phyloP scores from a whole-genome alignment of 2,329 filamentous ascomycete species.

The Xylariaceae sp. region DNA sequence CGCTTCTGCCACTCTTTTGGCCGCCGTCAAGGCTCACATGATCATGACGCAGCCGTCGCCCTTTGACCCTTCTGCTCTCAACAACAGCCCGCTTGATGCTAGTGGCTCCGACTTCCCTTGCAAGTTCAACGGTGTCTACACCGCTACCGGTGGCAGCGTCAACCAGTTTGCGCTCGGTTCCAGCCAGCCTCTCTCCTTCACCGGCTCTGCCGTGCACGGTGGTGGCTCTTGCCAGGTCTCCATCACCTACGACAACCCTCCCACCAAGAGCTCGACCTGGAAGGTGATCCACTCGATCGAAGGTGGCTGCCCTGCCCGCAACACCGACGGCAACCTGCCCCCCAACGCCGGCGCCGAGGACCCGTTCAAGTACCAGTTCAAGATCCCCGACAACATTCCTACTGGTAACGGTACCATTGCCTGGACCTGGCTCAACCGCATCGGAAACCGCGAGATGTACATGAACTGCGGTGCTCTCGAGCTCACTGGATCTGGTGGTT shows the following conservation, averaged over 20 bases:
- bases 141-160: constrained; percentile 41
- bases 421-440: constrained; percentile 92
- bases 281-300: constrained; percentile 86
- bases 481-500: constrained; percentile 51
- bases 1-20: constrained; percentile 51
- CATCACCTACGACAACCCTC: constrained; percentile 69
- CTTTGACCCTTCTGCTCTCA: constrained; percentile 39
- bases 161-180: constrained; percentile 63
- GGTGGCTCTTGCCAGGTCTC: constrained; percentile 90
- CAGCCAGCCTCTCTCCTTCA: constrained; percentile 56
- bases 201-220: constrained; percentile 72
- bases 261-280: constrained; percentile 64
- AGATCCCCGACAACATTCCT: constrained; percentile 64
- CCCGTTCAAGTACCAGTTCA: constrained; percentile 61
- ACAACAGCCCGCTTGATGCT: constrained; percentile 59
- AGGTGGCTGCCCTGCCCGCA: constrained; percentile 72
- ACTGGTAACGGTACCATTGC: constrained; percentile 75
- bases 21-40: constrained; percentile 68
- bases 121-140: constrained; percentile 52
- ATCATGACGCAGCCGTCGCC: constrained; percentile 64
- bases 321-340: constrained; percentile 51
- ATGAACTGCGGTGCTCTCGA: constrained; percentile 86
- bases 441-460: constrained; percentile 94
- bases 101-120: constrained; percentile 74
- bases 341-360: constrained; percentile 39